Evolutionary conservation across 768 basidiomycete species (phyloP).

Genomic region (Hypsizygus marmoreus): DNA sequence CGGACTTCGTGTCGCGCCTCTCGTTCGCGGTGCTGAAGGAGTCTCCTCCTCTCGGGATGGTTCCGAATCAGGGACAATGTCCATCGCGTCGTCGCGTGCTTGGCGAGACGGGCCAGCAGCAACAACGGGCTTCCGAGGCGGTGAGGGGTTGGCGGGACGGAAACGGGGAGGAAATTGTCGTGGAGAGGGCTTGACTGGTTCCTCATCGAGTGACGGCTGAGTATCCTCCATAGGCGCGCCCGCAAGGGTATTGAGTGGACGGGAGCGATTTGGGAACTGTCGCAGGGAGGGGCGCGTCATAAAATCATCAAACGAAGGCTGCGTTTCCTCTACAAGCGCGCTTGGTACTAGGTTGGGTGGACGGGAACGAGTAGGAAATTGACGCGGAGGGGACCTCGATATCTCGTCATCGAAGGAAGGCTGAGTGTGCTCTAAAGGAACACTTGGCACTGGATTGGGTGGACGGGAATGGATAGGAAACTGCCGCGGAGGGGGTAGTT

Average conservation of each 20-base stretch:
- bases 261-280: conserved; percentile 4
- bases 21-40: background rate
- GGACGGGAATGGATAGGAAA: background rate
- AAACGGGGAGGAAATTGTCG: conserved; percentile 6
- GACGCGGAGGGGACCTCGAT: background rate
- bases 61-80: conserved; percentile 68
- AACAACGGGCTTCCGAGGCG: background rate
- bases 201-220: conserved; percentile 19
- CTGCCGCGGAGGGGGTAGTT: background rate
- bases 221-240: conserved; percentile 21
- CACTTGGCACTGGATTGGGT: background rate
- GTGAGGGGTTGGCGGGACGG: background rate
- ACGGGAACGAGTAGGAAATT: background rate
- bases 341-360: background rate
- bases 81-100: conserved; percentile 34
- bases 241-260: background rate
- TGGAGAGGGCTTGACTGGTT: conserved; percentile 7
- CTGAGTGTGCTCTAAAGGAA: conserved; percentile 24
- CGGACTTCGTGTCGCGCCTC: background rate
- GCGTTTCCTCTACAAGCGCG: conserved; percentile 22
- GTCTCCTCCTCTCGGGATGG: conserved; percentile 36
- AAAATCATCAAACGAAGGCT: conserved; percentile 17
- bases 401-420: conserved; percentile 14
- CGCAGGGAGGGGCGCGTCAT: conserved; percentile 5
- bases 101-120: conserved; percentile 6